Evolutionary conservation across 2,329 filamentous ascomycete genomes (phyloP), one percentile per base, ranked within the genome.

Genomic region (Ophiostoma pallidulum): DNA sequence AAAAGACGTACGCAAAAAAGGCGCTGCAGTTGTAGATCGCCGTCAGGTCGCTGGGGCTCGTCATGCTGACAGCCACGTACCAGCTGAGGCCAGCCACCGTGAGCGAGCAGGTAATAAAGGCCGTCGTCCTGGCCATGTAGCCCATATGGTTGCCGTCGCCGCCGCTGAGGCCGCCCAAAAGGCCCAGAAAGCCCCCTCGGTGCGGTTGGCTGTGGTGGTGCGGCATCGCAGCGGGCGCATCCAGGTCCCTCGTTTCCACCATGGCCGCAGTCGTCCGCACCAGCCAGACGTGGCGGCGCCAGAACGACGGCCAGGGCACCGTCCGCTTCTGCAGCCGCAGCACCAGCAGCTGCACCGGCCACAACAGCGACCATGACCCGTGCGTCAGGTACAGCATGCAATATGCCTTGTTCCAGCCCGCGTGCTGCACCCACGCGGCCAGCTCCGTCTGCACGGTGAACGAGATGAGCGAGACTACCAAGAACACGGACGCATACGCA

Each of bases 21-120:
- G 92, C 91, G 45, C 87, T 94, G 73, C 92, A 98, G 68, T 98
- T 98, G 75, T 98, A 98, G 58, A 98, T 98, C 46, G 92, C 92
- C 1, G 92, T 98, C 58, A 98, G 68, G 64, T 98, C 92, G 55
- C 85, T 89, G 3, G 92, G 85, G 4, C 86, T 95, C 1, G 92
- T 98, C 72, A 95, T 69, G 66, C 88, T 86, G 50, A 98, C 91
- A 14, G 92, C 91, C 31, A 97, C 74, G 60, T 97, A 98, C 92
- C 92, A 98, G 58, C 84, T 91, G 45, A 90, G 78, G 22, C 92
- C 92, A 1, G 91, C 92, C 33, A 97, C 71, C 3, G 92, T 98
- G 49, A 98, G 73, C 7, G 90, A 82, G 45, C 75, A 84, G 6
- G 92, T 95, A 53, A 98, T 78, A 50, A 89, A 80, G 3, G 83